A percentile compares a stretch with the other conserved stretches of the same genome.
These are phyloP conservation scores for Claviceps quebecensis DNA, from an alignment of 2,329 filamentous ascomycete species.

Conservation along the genomic window DNA sequence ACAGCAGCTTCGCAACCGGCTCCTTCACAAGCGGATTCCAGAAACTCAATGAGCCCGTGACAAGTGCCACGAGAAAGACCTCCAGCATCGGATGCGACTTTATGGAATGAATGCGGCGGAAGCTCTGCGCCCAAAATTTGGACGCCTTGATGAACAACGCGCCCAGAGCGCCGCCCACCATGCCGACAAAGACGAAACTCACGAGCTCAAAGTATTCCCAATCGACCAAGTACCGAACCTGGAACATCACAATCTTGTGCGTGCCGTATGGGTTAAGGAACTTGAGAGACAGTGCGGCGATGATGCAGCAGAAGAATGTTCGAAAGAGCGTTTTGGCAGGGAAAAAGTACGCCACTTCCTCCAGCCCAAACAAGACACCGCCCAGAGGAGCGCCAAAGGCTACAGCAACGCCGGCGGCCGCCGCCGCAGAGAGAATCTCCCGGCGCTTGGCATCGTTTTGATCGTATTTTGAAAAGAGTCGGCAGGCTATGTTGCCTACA, in stretches of 20 bases:
- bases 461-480: conserved; percentile 89
- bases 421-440: conserved; percentile 85
- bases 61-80: conserved; percentile 70
- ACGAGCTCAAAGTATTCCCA: conserved; percentile 90
- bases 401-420: conserved; percentile 82
- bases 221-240: conserved; percentile 78
- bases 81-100: conserved; percentile 77
- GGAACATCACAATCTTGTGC: conserved; percentile 90
- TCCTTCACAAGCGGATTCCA: conserved; percentile 88
- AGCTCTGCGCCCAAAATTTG: conserved; percentile 74
- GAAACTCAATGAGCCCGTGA: conserved; percentile 76
- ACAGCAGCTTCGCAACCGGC: conserved; percentile 77
- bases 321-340: conserved; percentile 93
- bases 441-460: conserved; percentile 86
- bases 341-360: conserved; percentile 96
- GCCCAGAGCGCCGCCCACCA: conserved; percentile 71
- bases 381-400: conserved; percentile 82
- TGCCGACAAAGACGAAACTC: conserved; percentile 72
- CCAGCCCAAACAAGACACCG: conserved; percentile 81
- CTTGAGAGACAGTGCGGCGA: conserved; percentile 79
- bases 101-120: conserved; percentile 67
- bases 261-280: conserved; percentile 95
- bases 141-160: conserved; percentile 96
- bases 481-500: conserved; percentile 87
- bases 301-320: conserved; percentile 97